Percentiles rank a stretch among this genome's conserved stretches.
These are phyloP conservation scores for Pulveroboletus sp. DNA, from an alignment of 768 basidiomycete species.

Conservation along the genomic window DNA sequence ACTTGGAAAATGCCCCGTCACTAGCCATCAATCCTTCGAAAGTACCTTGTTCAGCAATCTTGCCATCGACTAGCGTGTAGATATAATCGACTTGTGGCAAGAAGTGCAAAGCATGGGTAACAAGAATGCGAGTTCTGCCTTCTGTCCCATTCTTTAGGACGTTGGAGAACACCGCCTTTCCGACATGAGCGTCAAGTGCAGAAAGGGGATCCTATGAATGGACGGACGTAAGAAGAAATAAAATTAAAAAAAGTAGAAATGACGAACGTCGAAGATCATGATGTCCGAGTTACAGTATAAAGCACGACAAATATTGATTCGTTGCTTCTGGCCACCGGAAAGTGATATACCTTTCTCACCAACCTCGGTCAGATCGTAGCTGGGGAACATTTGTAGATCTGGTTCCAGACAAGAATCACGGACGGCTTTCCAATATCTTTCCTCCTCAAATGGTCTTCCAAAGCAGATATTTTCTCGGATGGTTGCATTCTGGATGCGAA, in stretches of 20 bases:
- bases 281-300: conserved; percentile 86
- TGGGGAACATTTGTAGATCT: conserved; percentile 71
- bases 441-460: conserved; percentile 76
- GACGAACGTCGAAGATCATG: conserved; percentile 69
- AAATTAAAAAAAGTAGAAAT: background rate
- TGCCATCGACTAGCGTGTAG: conserved; percentile 71
- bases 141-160: conserved; percentile 61
- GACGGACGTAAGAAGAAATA: background rate
- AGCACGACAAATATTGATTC: conserved; percentile 80
- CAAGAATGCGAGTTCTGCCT: conserved; percentile 80
- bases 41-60: conserved; percentile 75
- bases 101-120: conserved; percentile 91
- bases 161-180: conserved; percentile 81
- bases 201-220: conserved; percentile 66
- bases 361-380: conserved; percentile 81
- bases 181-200: conserved; percentile 92
- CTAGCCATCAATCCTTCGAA: conserved; percentile 65
- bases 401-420: conserved; percentile 73
- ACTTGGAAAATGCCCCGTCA: conserved; percentile 65
- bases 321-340: conserved; percentile 78
- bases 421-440: conserved; percentile 78
- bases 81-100: conserved; percentile 86
- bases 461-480: conserved; percentile 89
- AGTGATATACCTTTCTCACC: conserved; percentile 86
- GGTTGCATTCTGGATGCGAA: conserved; percentile 59